Conservation (phyloP, 106 monocot genomes). For the Dendrobium huoshanense region DNA sequence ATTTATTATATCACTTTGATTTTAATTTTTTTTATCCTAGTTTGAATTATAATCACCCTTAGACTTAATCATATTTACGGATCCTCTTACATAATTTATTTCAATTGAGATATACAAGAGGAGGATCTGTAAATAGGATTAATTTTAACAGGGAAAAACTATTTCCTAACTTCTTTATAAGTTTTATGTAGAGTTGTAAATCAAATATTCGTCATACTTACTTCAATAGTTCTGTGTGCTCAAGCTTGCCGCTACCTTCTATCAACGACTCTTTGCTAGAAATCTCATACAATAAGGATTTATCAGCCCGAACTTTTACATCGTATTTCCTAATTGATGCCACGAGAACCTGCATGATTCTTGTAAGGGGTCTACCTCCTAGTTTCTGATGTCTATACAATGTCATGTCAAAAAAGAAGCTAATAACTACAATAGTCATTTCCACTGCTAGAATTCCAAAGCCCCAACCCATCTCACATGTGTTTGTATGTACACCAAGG, state of each 20-base stretch:
- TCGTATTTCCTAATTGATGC: conserved; percentile 27
- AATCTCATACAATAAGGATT: conserved; percentile 26
- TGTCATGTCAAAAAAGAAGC: conserved; percentile 26
- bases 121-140: too few species aligned
- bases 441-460: conserved; percentile 42
- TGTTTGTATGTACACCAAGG: conserved; percentile 40
- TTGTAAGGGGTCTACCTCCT: conserved; percentile 51
- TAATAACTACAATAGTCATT: conserved; percentile 39
- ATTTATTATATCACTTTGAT: not conserved
- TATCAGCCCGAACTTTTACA: conserved; percentile 28
- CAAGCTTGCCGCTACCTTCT: conserved; percentile 42
- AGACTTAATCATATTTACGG: not conserved
- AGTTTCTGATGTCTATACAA: conserved; percentile 44
- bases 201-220: conserved; percentile 1
- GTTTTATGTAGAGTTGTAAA: not conserved
- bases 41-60: not conserved
- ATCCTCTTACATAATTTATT: not conserved
- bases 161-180: not conserved
- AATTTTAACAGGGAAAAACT: not conserved
- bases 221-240: conserved; percentile 37
- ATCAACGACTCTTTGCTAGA: conserved; percentile 36
- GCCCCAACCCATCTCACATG: conserved; percentile 48
- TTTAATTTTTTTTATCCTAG: too few species aligned
- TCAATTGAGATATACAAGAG: not conserved
- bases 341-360: conserved; percentile 43